Evolutionary conservation across 306 rosid species (phyloP).

Genomic region (Calophaca sinica): DNA sequence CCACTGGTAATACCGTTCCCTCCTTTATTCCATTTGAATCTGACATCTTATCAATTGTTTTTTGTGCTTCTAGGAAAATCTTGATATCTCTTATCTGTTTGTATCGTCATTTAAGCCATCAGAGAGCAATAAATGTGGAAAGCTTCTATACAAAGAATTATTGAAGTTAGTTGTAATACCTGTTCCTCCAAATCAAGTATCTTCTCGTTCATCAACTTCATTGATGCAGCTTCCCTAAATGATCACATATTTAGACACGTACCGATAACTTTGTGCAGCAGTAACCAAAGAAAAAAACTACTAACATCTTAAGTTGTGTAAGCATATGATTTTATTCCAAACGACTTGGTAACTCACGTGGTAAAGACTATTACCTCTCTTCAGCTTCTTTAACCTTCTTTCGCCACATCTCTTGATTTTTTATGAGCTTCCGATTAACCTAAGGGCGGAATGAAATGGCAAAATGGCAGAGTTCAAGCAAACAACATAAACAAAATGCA

Average conservation of each 20-base stretch:
- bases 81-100: conserved; percentile 86
- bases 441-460: conserved; percentile 47
- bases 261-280: conserved; percentile 27
- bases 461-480: conserved; percentile 26
- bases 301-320: not conserved
- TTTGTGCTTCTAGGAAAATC: conserved; percentile 78
- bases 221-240: conserved; percentile 69
- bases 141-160: conserved; percentile 22
- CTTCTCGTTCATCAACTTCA: conserved; percentile 60
- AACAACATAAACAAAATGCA: conserved; percentile 14
- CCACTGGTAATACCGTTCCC: conserved; percentile 79
- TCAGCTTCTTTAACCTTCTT: conserved; percentile 71
- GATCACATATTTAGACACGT: conserved; percentile 45
- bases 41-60: conserved; percentile 67
- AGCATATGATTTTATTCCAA: conserved; percentile 4
- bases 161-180: conserved; percentile 56
- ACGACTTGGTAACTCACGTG: conserved; percentile 3
- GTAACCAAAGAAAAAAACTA: conserved; percentile 19
- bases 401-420: conserved; percentile 75
- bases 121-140: conserved; percentile 29
- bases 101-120: conserved; percentile 35
- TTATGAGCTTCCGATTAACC: conserved; percentile 73
- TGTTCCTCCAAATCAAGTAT: conserved; percentile 89
- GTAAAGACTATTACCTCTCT: conserved; percentile 64
- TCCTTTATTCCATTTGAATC: conserved; percentile 82